Conservation (phyloP, 2,329 filamentous ascomycete species). For the Aspergillus sp. region DNA sequence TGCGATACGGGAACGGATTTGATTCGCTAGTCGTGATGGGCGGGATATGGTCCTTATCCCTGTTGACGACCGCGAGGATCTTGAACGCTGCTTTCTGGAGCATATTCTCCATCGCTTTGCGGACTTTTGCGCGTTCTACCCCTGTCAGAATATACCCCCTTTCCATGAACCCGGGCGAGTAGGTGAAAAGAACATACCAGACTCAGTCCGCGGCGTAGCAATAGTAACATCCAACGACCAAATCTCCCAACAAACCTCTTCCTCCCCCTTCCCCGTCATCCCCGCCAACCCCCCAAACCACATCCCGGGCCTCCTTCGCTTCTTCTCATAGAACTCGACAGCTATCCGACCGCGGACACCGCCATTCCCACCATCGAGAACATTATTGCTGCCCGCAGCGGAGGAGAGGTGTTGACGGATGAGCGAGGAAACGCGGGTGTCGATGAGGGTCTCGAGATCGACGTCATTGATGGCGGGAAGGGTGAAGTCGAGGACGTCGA, state of each 20-base stretch:
- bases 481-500: constrained; percentile 84
- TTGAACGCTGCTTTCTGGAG: constrained; percentile 83
- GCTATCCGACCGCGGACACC: constrained; percentile 70
- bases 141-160: neutral
- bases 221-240: constrained; percentile 95
- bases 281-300: constrained; percentile 50
- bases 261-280: constrained; percentile 82
- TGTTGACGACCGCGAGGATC: constrained; percentile 78
- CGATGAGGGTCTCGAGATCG: constrained; percentile 88
- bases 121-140: constrained; percentile 76
- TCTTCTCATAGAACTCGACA: constrained; percentile 93
- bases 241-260: constrained; percentile 94
- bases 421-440: constrained; percentile 73
- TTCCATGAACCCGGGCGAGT: neutral
- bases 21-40: constrained; percentile 87
- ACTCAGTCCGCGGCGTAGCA: constrained; percentile 80
- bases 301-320: constrained; percentile 69
- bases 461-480: constrained; percentile 84
- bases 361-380: constrained; percentile 33
- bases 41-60: constrained; percentile 91
- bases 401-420: constrained; percentile 66
- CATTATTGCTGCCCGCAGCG: constrained; percentile 44
- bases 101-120: constrained; percentile 83
- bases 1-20: constrained; percentile 94
- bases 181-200: constrained; percentile 52